Percentiles rank a stretch among this genome's conserved stretches.
These are phyloP conservation scores for Termitomyces bulborhizus DNA, from an alignment of 768 basidiomycete species.

Conservation along the genomic window DNA sequence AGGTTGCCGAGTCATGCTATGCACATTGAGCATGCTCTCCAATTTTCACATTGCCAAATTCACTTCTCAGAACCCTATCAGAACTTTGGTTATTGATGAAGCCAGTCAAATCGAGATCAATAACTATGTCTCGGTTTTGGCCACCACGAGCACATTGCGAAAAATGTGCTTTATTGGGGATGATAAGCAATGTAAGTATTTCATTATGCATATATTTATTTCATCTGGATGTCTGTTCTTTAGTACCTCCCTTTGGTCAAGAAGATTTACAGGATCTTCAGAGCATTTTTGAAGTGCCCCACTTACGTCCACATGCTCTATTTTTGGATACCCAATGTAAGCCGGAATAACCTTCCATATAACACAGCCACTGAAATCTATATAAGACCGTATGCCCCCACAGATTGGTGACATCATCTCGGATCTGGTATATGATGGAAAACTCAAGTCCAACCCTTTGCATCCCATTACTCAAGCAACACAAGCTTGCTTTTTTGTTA, in stretches of 20 bases:
- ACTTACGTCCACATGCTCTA: conserved; percentile 41
- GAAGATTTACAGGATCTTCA: conserved; percentile 58
- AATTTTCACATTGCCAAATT: conserved; percentile 27
- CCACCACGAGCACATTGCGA: conserved; percentile 28
- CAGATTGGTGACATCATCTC: conserved; percentile 75
- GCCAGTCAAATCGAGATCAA: conserved; percentile 64
- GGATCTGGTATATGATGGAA: conserved; percentile 50
- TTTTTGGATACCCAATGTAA: conserved; percentile 76
- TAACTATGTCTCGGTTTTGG: conserved; percentile 38
- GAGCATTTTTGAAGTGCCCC: conserved; percentile 73
- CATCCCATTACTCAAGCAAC: conserved; percentile 42
- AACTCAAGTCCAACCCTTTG: conserved; percentile 46
- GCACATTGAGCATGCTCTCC: conserved; percentile 75
- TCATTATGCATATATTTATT: conserved; percentile 3
- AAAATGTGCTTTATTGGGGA: conserved; percentile 64
- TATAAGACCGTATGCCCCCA: conserved; percentile 76
- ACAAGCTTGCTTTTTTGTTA: conserved; percentile 60
- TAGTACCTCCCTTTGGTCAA: conserved; percentile 79
- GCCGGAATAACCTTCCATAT: conserved; percentile 16
- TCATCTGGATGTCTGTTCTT: conserved; percentile 10
- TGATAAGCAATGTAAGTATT: conserved; percentile 52
- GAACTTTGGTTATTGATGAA: conserved; percentile 56
- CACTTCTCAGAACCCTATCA: conserved; percentile 31
- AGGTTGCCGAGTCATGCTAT: conserved; percentile 57
- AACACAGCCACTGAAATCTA: conserved; percentile 5